phyloP scores from a whole-genome alignment of 2,329 filamentous ascomycete species.

The Fusarium sp. region DNA sequence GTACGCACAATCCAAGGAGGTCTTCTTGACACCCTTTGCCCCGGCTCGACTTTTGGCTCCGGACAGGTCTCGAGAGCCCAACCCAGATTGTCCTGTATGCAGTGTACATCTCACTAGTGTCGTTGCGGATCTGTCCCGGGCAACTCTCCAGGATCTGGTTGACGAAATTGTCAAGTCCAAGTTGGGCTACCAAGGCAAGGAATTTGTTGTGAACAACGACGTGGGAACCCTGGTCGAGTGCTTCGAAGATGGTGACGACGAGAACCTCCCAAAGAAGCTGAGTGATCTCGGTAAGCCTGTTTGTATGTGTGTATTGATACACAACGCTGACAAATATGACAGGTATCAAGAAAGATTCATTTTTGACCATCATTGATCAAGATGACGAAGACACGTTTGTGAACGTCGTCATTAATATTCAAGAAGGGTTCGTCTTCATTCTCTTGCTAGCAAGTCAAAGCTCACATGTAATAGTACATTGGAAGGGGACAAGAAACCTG shows the following conservation, averaged over 20 bases:
- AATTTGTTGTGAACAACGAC: conserved; percentile 80
- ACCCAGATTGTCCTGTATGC: conserved; percentile 85
- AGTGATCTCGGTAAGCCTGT: conserved; percentile 71
- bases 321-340: conserved; percentile 29
- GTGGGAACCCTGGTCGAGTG: conserved; percentile 75
- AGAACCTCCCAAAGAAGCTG: conserved; percentile 84
- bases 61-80: conserved; percentile 69
- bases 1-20: conserved; percentile 76
- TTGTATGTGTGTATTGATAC: not conserved
- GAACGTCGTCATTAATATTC: conserved; percentile 78
- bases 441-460: not conserved
- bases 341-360: conserved; percentile 76
- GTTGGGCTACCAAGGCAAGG: conserved; percentile 78
- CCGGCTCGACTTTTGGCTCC: conserved; percentile 66
- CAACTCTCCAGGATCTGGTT: conserved; percentile 82
- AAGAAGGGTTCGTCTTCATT: conserved; percentile 62
- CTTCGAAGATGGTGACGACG: conserved; percentile 76
- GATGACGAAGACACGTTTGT: conserved; percentile 78
- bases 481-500: conserved; percentile 61
- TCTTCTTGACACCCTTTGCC: conserved; percentile 80
- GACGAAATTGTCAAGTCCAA: conserved; percentile 74
- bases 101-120: conserved; percentile 74
- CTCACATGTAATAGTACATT: conserved; percentile 52
- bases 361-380: conserved; percentile 86
- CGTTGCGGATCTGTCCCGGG: conserved; percentile 72